Percentiles rank a stretch among this genome's conserved stretches.
These are phyloP conservation scores for Funneliformis caledonium DNA, from an alignment of 371 early-diverging fungal genomes.

Conservation along the genomic window DNA sequence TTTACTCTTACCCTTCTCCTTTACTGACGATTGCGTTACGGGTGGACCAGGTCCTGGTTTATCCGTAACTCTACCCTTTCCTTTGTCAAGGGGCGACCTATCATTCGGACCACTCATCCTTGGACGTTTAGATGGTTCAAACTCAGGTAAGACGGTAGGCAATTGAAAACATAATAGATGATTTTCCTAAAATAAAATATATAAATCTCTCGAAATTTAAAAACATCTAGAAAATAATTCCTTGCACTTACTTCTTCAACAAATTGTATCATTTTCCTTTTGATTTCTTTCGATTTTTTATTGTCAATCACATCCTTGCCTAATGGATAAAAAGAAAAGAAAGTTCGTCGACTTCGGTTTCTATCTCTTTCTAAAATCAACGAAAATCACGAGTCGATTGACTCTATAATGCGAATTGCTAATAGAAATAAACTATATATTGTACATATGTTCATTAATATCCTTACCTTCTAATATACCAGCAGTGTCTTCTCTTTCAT, in stretches of 20 bases:
- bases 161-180: constrained; percentile 30
- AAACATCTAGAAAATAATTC: neutral
- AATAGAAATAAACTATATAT: constrained; percentile 2
- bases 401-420: constrained; percentile 23
- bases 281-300: neutral
- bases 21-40: neutral
- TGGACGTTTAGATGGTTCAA: constrained; percentile 15
- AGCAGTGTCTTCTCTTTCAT: constrained; percentile 12
- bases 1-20: neutral
- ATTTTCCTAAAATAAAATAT: neutral
- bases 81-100: neutral
- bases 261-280: neutral
- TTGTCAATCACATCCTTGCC: neutral
- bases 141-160: constrained; percentile 15
- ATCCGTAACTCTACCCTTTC: neutral
- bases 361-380: constrained; percentile 25
- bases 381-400: constrained; percentile 26
- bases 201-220: neutral
- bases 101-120: neutral
- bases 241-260: neutral
- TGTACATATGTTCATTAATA: neutral
- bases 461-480: neutral
- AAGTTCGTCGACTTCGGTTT: constrained; percentile 28
- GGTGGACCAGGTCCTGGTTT: neutral
- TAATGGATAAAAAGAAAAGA: constrained; percentile 34